Evolutionary conservation across 2,329 filamentous ascomycete genomes (phyloP).

Genomic region (Ophiocordyceps camponoti-leonardi): DNA sequence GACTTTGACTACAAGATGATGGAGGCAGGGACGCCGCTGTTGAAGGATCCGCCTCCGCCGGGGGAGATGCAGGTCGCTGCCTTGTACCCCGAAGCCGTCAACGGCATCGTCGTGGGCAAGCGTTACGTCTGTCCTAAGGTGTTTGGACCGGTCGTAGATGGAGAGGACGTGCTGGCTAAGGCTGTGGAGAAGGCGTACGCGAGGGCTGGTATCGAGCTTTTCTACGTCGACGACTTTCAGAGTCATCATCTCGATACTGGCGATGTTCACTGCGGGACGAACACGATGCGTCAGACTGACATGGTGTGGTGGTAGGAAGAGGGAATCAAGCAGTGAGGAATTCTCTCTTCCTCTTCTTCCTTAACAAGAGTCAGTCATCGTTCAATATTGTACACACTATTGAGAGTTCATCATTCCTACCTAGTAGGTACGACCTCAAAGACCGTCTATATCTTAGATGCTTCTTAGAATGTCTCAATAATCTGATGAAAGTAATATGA

Average conservation of each 20-base stretch:
- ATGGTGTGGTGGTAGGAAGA: neutral
- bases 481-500: too few species aligned
- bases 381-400: too few species aligned
- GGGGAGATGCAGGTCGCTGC: neutral
- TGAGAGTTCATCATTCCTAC: too few species aligned
- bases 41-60: neutral
- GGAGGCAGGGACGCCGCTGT: constrained; percentile 1
- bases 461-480: too few species aligned
- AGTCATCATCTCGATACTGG: constrained; percentile 8
- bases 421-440: too few species aligned
- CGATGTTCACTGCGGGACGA: constrained; percentile 10
- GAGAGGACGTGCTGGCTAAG: constrained; percentile 6
- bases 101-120: constrained; percentile 3
- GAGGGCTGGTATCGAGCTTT: constrained; percentile 4
- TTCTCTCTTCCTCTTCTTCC: neutral
- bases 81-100: constrained; percentile 4
- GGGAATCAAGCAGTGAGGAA: too few species aligned
- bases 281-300: constrained; percentile 3
- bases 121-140: constrained; percentile 8
- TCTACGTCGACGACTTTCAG: constrained; percentile 8
- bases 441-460: too few species aligned
- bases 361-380: too few species aligned
- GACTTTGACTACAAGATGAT: neutral
- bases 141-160: constrained; percentile 9
- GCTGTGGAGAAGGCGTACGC: constrained; percentile 6